phyloP scores from a whole-genome alignment of 352 stramenopile species.

The Phytophthora kernoviae region DNA sequence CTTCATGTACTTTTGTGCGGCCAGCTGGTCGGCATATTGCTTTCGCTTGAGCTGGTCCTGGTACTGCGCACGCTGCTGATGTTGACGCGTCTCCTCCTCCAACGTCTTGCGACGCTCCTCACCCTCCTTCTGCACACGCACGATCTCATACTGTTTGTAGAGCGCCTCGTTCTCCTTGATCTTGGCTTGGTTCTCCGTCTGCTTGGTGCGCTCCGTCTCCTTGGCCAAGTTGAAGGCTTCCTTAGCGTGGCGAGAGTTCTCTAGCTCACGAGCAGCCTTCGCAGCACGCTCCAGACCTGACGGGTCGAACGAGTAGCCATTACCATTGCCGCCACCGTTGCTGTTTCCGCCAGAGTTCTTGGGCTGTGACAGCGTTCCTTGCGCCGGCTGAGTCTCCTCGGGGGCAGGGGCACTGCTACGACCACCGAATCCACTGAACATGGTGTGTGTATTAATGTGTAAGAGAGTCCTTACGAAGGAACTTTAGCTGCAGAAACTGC shows the following conservation, averaged over 20 bases:
- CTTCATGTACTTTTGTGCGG: constrained; percentile 95
- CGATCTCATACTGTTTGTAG: constrained; percentile 94
- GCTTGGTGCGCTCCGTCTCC: constrained; percentile 95
- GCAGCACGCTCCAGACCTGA: constrained; percentile 96
- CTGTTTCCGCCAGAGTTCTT: constrained; percentile 35
- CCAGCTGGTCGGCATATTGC: constrained; percentile 97
- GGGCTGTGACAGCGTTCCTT: constrained; percentile 44
- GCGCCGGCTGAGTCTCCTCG: constrained; percentile 23
- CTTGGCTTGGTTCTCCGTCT: constrained; percentile 92
- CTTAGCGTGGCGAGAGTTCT: constrained; percentile 93
- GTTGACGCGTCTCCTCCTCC: constrained; percentile 97
- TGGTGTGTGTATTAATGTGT: constrained; percentile 21
- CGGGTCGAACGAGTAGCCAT: constrained; percentile 94
- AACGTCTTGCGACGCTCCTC: constrained; percentile 97
- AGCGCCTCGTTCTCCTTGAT: constrained; percentile 90
- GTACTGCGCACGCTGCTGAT: constrained; percentile 97
- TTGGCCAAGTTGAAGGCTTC: constrained; percentile 96
- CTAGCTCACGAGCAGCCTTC: constrained; percentile 97
- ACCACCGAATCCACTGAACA: constrained; percentile 74
- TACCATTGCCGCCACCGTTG: constrained; percentile 22
- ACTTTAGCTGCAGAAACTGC: constrained; percentile 5
- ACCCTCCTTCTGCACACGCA: constrained; percentile 96
- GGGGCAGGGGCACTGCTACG: constrained; percentile 36
- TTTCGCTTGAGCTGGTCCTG: constrained; percentile 99
- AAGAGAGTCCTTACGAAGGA: background rate